Conservation (phyloP, 169 alveolate genomes). For the Plasmodium relictum region DNA sequence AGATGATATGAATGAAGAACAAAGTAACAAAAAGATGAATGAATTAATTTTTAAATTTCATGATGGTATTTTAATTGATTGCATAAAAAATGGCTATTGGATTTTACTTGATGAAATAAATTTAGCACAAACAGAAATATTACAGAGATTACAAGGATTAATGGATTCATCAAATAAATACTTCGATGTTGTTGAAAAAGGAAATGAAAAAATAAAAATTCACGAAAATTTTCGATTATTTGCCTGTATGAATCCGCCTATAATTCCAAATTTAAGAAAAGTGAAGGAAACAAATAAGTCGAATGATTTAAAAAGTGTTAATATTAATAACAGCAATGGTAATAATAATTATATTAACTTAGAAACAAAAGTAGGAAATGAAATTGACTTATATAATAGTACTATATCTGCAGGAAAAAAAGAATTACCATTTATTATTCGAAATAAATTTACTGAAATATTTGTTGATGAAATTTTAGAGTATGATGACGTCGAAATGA, state of each 20-base stretch:
- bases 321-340: neutral
- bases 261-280: constrained; percentile 80
- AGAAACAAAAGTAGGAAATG: constrained; percentile 5
- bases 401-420: constrained; percentile 96
- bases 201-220: constrained; percentile 88
- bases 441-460: constrained; percentile 96
- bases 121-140: constrained; percentile 97
- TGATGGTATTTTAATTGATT: constrained; percentile 97
- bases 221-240: constrained; percentile 97
- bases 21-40: constrained; percentile 3
- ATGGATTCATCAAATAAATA: constrained; percentile 42
- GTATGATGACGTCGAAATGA: constrained; percentile 80
- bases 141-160: constrained; percentile 91
- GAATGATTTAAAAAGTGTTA: constrained; percentile 73
- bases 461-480: constrained; percentile 94
- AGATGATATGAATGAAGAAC: constrained; percentile 32
- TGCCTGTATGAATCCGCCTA: constrained; percentile 99
- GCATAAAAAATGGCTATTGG: constrained; percentile 99
- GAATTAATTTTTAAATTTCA: constrained; percentile 91
- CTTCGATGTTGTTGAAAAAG: constrained; percentile 89
- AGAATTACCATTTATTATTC: constrained; percentile 94
- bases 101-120: constrained; percentile 99
- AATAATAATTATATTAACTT: neutral
- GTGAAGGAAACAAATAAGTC: constrained; percentile 37
- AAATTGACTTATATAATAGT: constrained; percentile 89